Evolutionary conservation across 345 rosid species (phyloP).

Genomic region (Psidium guajava): DNA sequence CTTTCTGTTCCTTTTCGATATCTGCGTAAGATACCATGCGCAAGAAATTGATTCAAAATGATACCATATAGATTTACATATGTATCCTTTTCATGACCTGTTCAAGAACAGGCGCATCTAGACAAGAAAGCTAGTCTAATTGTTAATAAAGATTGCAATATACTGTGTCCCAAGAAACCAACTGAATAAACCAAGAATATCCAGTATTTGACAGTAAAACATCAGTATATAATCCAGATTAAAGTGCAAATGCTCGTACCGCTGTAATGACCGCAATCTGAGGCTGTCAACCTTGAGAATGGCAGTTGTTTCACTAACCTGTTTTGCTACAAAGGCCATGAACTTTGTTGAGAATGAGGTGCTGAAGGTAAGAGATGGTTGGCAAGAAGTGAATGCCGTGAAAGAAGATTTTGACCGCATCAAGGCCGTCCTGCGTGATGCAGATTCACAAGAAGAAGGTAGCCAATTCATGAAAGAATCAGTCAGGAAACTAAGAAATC

Average conservation of each 20-base stretch:
- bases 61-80: not conserved
- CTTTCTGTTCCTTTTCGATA: not conserved
- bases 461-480: slow-evolving; percentile 7
- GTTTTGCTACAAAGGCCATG: slow-evolving; percentile 12
- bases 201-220: not conserved
- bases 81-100: not conserved
- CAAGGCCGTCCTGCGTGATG: slow-evolving; percentile 14
- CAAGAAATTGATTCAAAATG: not conserved
- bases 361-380: slow-evolving; percentile 3
- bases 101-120: not conserved
- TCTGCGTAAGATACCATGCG: not conserved
- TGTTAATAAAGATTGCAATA: not conserved
- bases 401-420: slow-evolving; percentile 15
- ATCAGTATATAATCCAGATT: not conserved
- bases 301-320: slow-evolving; percentile 20
- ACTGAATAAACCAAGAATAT: not conserved
- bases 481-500: slow-evolving; percentile 20
- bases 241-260: not conserved
- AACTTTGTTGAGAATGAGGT: slow-evolving; percentile 7
- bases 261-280: not conserved
- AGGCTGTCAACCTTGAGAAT: slow-evolving; percentile 1
- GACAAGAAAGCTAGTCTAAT: not conserved
- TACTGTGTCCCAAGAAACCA: not conserved
- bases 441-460: slow-evolving; percentile 12
- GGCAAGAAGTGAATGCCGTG: slow-evolving; percentile 9